Evolutionary conservation across 176 grass and related monocot species (phyloP), one percentile per base, ranked within the genome.

Genomic region (Carex parvula): DNA sequence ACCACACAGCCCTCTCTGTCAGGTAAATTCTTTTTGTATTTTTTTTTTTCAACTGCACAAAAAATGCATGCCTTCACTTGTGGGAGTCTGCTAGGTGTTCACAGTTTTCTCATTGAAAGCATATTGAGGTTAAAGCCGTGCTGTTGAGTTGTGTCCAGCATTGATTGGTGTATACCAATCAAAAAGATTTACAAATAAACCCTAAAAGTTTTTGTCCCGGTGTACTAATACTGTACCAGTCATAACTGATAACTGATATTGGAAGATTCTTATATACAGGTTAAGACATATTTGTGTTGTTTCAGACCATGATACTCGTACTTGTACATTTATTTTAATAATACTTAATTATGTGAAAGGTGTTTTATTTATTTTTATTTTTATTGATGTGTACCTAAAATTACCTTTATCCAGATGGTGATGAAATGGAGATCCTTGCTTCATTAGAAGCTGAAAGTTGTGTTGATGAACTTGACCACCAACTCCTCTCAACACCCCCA

Each of bases 341-440:
- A 26, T 54, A 52, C 29, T 33, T 57, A 15, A 30, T 77, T 29
- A 56, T 56, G 50, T 76, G 46, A 64, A 79, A 3, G 24, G 18
- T 63, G 15, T 32, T 62, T 59, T n/a, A 17, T 22, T 67, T 60
- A 17, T 75, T 87, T 88, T 16, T 63, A 62, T 39, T 39, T 39
- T 29, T 29, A 29, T 44, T 79, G 14, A 58, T 64, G 74, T 30
- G 57, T 69, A 64, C 61, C 24, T 75, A 33, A 78, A 56, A 18
- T 35, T 56, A 0, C 26, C 68, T 69, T 72, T 84, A 64, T 89
- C 30, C 86, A 95, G 90, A 90, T 89, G 93, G 13, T 33, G 73
- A 95, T 82, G 93, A 82, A 52, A 81, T 89, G 79, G 90, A 90
- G 81, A 92, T 87, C 46, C 84, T 87, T 79, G 87, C 90, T 13